A percentile compares a stretch with the other conserved stretches of the same genome.
Conservation (phyloP, 352 stramenopile genomes). For the Phytopythium vexans region DNA sequence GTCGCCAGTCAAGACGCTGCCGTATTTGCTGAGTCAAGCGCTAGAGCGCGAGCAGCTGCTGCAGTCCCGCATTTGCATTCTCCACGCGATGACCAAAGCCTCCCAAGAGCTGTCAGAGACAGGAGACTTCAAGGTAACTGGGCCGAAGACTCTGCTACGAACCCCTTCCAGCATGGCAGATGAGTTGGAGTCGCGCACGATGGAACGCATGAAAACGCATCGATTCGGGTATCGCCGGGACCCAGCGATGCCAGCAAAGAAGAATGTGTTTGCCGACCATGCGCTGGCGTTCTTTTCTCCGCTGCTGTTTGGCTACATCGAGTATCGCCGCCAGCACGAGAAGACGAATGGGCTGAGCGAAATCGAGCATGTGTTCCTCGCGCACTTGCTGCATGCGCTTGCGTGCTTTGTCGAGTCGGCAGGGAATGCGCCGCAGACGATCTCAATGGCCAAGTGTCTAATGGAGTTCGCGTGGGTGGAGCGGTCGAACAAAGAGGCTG, state of each 20-base stretch:
- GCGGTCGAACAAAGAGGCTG: slow-evolving; percentile 33
- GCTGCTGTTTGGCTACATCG: slow-evolving; percentile 65
- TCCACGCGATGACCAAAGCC: slow-evolving; percentile 52
- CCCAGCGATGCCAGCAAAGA: slow-evolving; percentile 36
- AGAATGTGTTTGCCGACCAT: slow-evolving; percentile 62
- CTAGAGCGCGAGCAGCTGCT: slow-evolving; percentile 74
- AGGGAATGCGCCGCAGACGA: slow-evolving; percentile 46
- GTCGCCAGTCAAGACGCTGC: slow-evolving; percentile 35
- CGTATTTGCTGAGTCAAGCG: slow-evolving; percentile 59
- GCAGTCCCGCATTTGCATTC: slow-evolving; percentile 63
- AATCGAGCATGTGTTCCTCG: slow-evolving; percentile 65
- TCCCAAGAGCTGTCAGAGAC: slow-evolving; percentile 66
- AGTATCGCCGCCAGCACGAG: slow-evolving; percentile 41
- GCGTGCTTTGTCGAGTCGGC: slow-evolving; percentile 67
- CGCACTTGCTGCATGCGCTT: slow-evolving; percentile 66
- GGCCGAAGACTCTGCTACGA: slow-evolving; percentile 37
- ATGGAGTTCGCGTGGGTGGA: slow-evolving; percentile 71
- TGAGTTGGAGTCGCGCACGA: slow-evolving; percentile 43
- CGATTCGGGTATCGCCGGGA: slow-evolving; percentile 70
- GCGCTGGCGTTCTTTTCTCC: slow-evolving; percentile 73
- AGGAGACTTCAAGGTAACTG: slow-evolving; percentile 23
- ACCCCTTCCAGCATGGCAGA: not conserved
- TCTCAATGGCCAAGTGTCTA: slow-evolving; percentile 68
- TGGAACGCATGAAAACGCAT: slow-evolving; percentile 54
- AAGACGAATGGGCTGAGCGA: slow-evolving; percentile 24